phyloP scores from a whole-genome alignment of 1,284 basidiomycete genomes.

The Microbotryum saponariae region DNA sequence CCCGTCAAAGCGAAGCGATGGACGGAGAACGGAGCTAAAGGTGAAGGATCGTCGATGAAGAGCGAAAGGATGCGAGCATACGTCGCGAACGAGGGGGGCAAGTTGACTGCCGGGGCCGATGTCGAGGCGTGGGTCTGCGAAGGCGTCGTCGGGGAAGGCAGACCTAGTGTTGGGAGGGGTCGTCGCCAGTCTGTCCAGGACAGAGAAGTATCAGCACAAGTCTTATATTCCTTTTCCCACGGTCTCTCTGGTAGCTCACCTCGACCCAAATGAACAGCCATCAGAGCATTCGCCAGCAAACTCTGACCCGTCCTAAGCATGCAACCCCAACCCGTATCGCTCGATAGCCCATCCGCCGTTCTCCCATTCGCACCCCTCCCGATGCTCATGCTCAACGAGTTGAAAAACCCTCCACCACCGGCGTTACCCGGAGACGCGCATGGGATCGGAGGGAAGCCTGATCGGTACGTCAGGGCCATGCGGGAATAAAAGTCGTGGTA shows the following conservation, averaged over 20 bases:
- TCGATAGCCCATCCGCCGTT: constrained; percentile 68
- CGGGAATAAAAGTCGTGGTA: constrained; percentile 82
- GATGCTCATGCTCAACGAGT: constrained; percentile 41
- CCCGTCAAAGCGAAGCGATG: constrained; percentile 93
- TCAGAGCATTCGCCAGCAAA: constrained; percentile 77
- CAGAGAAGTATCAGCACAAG: constrained; percentile 10
- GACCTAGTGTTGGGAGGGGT: constrained; percentile 45
- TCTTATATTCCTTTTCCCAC: no score
- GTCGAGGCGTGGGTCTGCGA: constrained; percentile 20
- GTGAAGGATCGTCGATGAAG: constrained; percentile 87
- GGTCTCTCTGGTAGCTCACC: constrained; percentile 49
- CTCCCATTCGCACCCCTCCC: constrained; percentile 45
- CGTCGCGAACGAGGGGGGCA: constrained; percentile 37
- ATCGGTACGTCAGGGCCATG: constrained; percentile 88
- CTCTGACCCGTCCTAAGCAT: constrained; percentile 95
- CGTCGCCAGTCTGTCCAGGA: constrained; percentile 64
- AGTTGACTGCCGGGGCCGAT: not conserved
- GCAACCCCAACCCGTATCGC: constrained; percentile 94
- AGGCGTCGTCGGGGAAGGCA: constrained; percentile 36
- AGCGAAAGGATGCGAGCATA: constrained; percentile 86
- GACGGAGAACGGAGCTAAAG: constrained; percentile 86
- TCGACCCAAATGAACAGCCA: constrained; percentile 75
- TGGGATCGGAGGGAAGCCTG: constrained; percentile 72
- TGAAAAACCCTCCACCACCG: constrained; percentile 32
- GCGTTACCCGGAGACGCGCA: constrained; percentile 50